These are phyloP conservation scores for Picochlorum sp. DNA, from an alignment of 139 green algal genomes.

Conservation along the genomic window DNA sequence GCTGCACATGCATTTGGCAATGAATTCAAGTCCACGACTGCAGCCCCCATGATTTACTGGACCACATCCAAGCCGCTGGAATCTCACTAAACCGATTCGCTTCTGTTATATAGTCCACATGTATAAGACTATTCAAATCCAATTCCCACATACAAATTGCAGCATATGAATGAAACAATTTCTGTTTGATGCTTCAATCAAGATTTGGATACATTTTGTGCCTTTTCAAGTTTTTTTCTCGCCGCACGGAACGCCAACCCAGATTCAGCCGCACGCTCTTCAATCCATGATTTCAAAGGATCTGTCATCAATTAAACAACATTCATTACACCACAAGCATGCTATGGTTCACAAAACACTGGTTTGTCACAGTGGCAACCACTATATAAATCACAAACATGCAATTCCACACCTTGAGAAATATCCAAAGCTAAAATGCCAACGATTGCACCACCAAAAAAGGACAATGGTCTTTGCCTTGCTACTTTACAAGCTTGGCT, in stretches of 20 bases:
- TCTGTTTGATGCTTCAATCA: background rate
- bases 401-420: no score
- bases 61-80: background rate
- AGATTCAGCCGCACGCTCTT: background rate
- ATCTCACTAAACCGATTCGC: no score
- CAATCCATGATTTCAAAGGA: conserved; percentile 7
- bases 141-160: no score
- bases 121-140: no score
- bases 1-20: background rate
- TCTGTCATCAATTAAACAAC: no score
- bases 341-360: no score
- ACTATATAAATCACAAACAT: no score
- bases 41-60: background rate
- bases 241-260: background rate
- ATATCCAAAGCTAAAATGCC: conserved; percentile 11
- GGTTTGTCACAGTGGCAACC: no score
- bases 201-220: background rate
- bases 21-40: background rate
- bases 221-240: background rate
- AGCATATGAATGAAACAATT: no score
- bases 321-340: no score
- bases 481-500: no score
- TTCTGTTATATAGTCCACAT: no score
- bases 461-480: conserved; percentile 6
- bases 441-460: conserved; percentile 6